Conservation (phyloP, 441 rosid species). For the Viola pubescens region DNA sequence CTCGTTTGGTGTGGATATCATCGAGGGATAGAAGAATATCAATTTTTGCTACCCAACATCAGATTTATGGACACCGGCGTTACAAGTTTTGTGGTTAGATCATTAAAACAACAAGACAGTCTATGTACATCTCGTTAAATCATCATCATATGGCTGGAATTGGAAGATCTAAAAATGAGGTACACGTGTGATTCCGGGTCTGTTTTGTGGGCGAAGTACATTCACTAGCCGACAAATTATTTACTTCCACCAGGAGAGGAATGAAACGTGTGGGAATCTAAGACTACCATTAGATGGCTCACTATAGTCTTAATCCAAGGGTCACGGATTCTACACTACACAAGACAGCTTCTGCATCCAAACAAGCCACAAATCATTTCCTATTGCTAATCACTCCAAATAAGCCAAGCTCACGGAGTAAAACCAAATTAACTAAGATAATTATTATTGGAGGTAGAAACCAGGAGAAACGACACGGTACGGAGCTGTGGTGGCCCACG, state of each 20-base stretch:
- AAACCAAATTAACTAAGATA: not conserved
- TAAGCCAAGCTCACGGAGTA: too few species aligned
- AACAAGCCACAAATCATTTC: not conserved
- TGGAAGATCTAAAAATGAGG: too few species aligned
- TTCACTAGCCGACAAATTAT: slow-evolving; percentile 14
- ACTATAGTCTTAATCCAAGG: slow-evolving; percentile 21
- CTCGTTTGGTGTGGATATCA: slow-evolving; percentile 10
- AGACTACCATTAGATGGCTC: not conserved
- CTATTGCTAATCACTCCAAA: too few species aligned
- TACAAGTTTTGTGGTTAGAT: not conserved
- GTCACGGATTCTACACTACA: not conserved
- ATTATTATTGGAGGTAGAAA: slow-evolving; percentile 13
- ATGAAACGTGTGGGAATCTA: slow-evolving; percentile 29
- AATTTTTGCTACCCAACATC: slow-evolving; percentile 1
- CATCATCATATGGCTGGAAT: too few species aligned
- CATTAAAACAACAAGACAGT: too few species aligned
- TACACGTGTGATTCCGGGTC: slow-evolving; percentile 19
- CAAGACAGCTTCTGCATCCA: not conserved
- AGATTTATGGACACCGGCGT: not conserved
- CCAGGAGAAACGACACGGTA: slow-evolving; percentile 33
- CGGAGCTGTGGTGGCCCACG: slow-evolving; percentile 25
- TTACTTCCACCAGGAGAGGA: slow-evolving; percentile 17
- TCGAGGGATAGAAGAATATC: slow-evolving; percentile 3
- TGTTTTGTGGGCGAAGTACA: slow-evolving; percentile 14
- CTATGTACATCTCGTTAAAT: too few species aligned